A percentile compares a stretch with the other conserved stretches of the same genome.
Evolutionary conservation across 2,329 filamentous ascomycete genomes (phyloP).

Genomic region (Sarocladium oryzae): DNA sequence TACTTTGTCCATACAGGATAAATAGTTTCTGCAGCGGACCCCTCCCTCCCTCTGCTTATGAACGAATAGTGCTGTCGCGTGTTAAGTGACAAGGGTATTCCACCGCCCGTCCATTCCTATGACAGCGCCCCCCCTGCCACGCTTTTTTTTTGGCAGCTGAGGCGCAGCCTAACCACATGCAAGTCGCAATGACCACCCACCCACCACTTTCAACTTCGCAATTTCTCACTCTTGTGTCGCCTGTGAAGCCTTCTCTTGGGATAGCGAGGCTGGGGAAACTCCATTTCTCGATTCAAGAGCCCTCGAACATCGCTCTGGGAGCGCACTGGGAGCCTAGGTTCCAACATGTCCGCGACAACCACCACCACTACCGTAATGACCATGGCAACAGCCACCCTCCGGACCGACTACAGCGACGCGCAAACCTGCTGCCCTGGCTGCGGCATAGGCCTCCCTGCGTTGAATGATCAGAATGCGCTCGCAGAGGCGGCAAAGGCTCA

Average conservation of each 20-base stretch:
- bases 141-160: background rate
- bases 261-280: no score
- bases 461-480: constrained; percentile 18
- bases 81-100: background rate
- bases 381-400: constrained; percentile 23
- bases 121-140: background rate
- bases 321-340: background rate
- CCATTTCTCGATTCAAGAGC: background rate
- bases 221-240: no score
- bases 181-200: no score
- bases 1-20: background rate
- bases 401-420: constrained; percentile 8
- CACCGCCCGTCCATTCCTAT: background rate
- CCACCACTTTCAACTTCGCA: no score
- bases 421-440: constrained; percentile 43
- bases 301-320: background rate
- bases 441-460: constrained; percentile 24
- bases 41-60: background rate
- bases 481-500: constrained; percentile 36
- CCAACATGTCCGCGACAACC: constrained; percentile 7
- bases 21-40: constrained; percentile 4
- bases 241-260: no score
- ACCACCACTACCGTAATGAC: constrained; percentile 21
- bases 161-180: background rate
- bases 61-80: constrained; percentile 1